These are phyloP conservation scores for Juncus inflexus DNA, from an alignment of 176 grass and related monocot genomes.

Conservation along the genomic window DNA sequence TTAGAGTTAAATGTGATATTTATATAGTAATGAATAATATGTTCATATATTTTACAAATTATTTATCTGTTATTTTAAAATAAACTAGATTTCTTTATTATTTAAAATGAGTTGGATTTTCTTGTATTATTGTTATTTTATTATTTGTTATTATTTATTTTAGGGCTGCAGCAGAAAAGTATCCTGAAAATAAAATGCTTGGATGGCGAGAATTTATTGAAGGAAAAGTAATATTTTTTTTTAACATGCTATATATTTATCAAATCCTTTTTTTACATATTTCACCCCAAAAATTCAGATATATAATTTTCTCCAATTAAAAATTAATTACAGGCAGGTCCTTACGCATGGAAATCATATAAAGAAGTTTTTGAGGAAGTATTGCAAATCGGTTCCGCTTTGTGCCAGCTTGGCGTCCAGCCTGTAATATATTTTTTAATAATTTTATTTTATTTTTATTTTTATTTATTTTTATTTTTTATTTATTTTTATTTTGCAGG, in stretches of 20 bases:
- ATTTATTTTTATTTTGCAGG: constrained; percentile 38
- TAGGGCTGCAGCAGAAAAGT: constrained; percentile 76
- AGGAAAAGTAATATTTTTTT: constrained; percentile 46
- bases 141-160: constrained; percentile 3
- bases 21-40: not conserved
- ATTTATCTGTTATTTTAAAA: not conserved
- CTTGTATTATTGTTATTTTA: no score
- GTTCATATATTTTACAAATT: not conserved
- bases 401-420: constrained; percentile 51
- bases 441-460: constrained; percentile 10
- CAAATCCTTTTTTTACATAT: not conserved
- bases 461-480: constrained; percentile 21
- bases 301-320: constrained; percentile 16
- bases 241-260: constrained; percentile 8
- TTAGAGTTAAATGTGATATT: no score
- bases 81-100: not conserved
- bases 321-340: constrained; percentile 51
- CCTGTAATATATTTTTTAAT: constrained; percentile 41
- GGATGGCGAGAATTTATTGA: constrained; percentile 81
- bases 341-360: constrained; percentile 94
- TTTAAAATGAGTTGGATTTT: no score
- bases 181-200: constrained; percentile 77
- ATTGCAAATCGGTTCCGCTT: constrained; percentile 63
- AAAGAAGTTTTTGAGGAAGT: constrained; percentile 85
- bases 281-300: not conserved